These are phyloP conservation scores for Saraca asoca DNA, from an alignment of 331 rosid genomes.

Conservation along the genomic window DNA sequence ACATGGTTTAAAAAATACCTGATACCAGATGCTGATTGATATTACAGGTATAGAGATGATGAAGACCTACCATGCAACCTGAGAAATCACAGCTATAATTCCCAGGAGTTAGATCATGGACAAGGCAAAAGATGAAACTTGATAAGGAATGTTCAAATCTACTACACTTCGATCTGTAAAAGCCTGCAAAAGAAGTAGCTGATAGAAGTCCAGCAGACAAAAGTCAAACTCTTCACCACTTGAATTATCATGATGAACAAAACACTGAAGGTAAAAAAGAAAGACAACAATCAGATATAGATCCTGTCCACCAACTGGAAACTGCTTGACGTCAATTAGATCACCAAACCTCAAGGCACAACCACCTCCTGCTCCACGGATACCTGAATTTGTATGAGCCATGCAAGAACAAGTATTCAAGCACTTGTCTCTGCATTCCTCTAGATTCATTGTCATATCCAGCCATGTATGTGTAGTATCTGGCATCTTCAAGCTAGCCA, in stretches of 20 bases:
- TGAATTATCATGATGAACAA: too few species aligned
- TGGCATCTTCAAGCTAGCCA: slow-evolving; percentile 45
- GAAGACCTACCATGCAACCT: slow-evolving; percentile 84
- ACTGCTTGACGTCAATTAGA: slow-evolving; percentile 42
- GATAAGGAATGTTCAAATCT: slow-evolving; percentile 50
- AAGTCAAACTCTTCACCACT: too few species aligned
- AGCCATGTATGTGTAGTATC: slow-evolving; percentile 37
- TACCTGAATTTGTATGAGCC: slow-evolving; percentile 54
- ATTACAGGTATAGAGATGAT: slow-evolving; percentile 69
- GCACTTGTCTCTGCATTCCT: slow-evolving; percentile 48
- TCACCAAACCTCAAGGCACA: slow-evolving; percentile 54
- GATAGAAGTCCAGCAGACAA: neutral
- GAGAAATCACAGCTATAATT: too few species aligned
- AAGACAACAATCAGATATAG: too few species aligned
- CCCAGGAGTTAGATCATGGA: slow-evolving; percentile 48
- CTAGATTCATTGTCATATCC: slow-evolving; percentile 33
- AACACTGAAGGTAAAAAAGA: too few species aligned
- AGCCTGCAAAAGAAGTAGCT: slow-evolving; percentile 55
- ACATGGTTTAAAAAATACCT: slow-evolving; percentile 45
- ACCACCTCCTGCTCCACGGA: slow-evolving; percentile 51
- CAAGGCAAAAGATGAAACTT: slow-evolving; percentile 41
- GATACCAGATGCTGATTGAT: slow-evolving; percentile 69
- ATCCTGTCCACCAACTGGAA: too few species aligned
- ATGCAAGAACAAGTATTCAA: slow-evolving; percentile 56
- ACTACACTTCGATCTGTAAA: slow-evolving; percentile 80